phyloP scores from a whole-genome alignment of 2,329 filamentous ascomycete species.

The Phoma herbarum region DNA sequence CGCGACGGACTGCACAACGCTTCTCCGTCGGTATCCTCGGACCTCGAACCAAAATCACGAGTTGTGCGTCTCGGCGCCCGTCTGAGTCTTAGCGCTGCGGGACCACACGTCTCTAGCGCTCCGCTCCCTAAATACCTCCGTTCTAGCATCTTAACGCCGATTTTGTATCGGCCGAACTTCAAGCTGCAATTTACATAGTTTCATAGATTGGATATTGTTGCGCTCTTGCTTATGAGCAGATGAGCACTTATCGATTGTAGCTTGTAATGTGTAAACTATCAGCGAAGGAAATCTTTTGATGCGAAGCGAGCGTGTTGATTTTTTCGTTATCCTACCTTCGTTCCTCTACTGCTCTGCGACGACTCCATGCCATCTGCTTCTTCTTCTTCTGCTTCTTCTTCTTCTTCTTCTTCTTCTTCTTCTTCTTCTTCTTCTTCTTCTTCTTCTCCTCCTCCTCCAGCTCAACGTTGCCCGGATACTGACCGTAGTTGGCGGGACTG shows the following conservation, averaged over 20 bases:
- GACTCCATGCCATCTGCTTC: constrained; percentile 3
- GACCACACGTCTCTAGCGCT: constrained; percentile 4
- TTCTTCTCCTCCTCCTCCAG: constrained; percentile 14
- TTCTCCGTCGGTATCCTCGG: constrained; percentile 1
- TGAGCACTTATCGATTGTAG: too few relatives aligned
- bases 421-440: too few relatives aligned
- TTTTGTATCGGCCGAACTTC: not conserved
- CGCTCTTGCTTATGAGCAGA: too few relatives aligned
- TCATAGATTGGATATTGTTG: too few relatives aligned
- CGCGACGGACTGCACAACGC: not conserved
- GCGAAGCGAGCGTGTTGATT: not conserved
- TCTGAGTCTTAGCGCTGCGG: not conserved
- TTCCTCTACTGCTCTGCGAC: not conserved
- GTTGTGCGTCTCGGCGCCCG: not conserved
- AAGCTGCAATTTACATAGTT: not conserved
- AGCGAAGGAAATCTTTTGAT: too few relatives aligned
- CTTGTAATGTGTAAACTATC: not conserved
- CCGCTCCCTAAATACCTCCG: not conserved
- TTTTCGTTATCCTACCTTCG: not conserved
- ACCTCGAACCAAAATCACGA: not conserved
- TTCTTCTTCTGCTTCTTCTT: constrained; percentile 17
- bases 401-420: too few relatives aligned
- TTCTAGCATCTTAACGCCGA: not conserved
- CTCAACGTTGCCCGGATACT: constrained; percentile 13
- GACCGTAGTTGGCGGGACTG: constrained; percentile 5